Percentiles rank a stretch among this genome's conserved stretches.
Conservation (phyloP, 257 asterid species). For the Thymus mandschuricus region DNA sequence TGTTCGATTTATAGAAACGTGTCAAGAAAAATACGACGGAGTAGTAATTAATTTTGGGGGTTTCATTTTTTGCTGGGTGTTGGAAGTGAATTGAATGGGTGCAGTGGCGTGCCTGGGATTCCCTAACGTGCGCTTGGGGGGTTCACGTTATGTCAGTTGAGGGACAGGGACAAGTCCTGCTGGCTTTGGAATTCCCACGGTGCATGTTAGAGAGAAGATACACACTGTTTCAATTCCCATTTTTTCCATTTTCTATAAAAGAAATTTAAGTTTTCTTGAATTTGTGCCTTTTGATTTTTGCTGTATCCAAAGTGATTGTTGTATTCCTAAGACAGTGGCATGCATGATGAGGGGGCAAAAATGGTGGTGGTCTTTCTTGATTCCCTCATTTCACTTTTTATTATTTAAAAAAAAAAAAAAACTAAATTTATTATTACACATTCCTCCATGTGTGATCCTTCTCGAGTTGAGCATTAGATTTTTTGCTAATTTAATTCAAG, state of each 20-base stretch:
- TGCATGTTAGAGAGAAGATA: slow-evolving; percentile 40
- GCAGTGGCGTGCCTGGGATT: slow-evolving; percentile 40
- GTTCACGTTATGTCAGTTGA: slow-evolving; percentile 60
- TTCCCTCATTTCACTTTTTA: slow-evolving; percentile 36
- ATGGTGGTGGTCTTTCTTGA: slow-evolving; percentile 59
- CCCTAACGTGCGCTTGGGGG: slow-evolving; percentile 64
- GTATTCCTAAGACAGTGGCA: slow-evolving; percentile 37
- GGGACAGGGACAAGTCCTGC: slow-evolving; percentile 62
- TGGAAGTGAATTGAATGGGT: slow-evolving; percentile 36
- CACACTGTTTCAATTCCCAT: background rate
- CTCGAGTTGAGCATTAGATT: slow-evolving; percentile 33
- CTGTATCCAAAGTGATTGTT: slow-evolving; percentile 25
- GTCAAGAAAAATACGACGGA: no score
- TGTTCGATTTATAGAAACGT: background rate
- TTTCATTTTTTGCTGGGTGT: slow-evolving; percentile 22
- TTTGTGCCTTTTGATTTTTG: slow-evolving; percentile 23
- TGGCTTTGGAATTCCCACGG: slow-evolving; percentile 57
- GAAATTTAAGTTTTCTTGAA: slow-evolving; percentile 25
- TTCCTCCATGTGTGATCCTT: slow-evolving; percentile 25
- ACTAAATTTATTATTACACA: background rate
- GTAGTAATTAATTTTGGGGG: no score
- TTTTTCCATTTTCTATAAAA: no score
- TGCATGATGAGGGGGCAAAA: slow-evolving; percentile 43
- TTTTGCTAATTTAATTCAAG: background rate
- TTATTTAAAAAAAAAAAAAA: background rate